Percentiles rank a stretch among this genome's conserved stretches.
phyloP scores from a whole-genome alignment of 2,329 filamentous ascomycete genomes.

The Cercospora berteroae region DNA sequence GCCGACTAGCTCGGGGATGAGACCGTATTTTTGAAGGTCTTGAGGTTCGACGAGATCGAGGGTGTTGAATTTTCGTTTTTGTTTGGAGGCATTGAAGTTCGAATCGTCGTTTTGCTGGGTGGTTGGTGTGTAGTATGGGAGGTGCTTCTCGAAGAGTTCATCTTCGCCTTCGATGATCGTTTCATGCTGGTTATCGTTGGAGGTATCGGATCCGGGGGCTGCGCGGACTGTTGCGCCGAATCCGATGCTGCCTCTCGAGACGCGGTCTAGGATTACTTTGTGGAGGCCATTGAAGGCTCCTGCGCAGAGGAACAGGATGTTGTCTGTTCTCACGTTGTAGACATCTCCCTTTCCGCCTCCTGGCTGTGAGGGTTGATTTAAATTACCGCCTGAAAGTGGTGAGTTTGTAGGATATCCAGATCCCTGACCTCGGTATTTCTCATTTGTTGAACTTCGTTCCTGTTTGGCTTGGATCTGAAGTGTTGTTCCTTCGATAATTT shows the following conservation, averaged over 20 bases:
- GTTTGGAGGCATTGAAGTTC: conserved; percentile 19
- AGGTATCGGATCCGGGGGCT: conserved; percentile 29
- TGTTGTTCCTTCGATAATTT: conserved; percentile 94
- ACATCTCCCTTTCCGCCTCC: conserved; percentile 53
- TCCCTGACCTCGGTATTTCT: conserved; percentile 20
- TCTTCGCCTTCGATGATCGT: conserved; percentile 61
- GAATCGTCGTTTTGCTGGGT: conserved; percentile 36
- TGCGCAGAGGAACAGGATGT: conserved; percentile 95
- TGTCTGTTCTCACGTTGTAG: conserved; percentile 82
- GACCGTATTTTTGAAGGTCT: conserved; percentile 62
- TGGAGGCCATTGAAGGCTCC: conserved; percentile 93
- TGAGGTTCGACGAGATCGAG: conserved; percentile 74
- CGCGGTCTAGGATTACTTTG: conserved; percentile 80
- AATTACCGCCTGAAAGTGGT: conserved; percentile 39
- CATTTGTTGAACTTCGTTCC: conserved; percentile 50
- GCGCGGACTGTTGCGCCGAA: conserved; percentile 80
- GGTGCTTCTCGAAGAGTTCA: conserved; percentile 46
- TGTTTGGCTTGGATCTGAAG: conserved; percentile 88
- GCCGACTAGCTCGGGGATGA: conserved; percentile 95
- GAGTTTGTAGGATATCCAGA: conserved; percentile 38
- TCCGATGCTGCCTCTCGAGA: conserved; percentile 81
- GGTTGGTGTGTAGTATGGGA: conserved; percentile 52
- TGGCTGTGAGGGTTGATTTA: conserved; percentile 28
- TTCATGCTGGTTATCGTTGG: conserved; percentile 54
- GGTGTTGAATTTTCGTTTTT: conserved; percentile 65